A percentile compares a stretch with the other conserved stretches of the same genome.
These are phyloP conservation scores for Mentha longifolia DNA, from an alignment of 257 asterid species.

Conservation along the genomic window DNA sequence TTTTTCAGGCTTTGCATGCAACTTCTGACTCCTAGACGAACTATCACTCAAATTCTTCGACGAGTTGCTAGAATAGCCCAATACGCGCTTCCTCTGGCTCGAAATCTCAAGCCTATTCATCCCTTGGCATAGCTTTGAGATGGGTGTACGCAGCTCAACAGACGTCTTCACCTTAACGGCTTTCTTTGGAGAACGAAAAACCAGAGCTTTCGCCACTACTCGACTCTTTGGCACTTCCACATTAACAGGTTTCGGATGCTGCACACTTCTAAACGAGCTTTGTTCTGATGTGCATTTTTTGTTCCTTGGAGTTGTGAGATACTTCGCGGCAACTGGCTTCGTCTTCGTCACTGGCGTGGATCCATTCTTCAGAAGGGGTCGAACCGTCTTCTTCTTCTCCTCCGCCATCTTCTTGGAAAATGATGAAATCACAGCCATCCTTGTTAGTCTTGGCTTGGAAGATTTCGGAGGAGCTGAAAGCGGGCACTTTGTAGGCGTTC, in stretches of 20 bases:
- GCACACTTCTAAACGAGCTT: conserved; percentile 71
- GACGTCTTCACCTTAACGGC: conserved; percentile 56
- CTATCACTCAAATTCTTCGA: conserved; percentile 37
- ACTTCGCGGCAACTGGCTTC: conserved; percentile 82
- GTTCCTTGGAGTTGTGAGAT: conserved; percentile 90
- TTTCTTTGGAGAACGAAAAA: conserved; percentile 76
- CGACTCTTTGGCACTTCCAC: conserved; percentile 49
- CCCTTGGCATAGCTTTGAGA: conserved; percentile 64
- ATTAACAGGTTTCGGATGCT: conserved; percentile 53
- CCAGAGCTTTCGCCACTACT: conserved; percentile 65
- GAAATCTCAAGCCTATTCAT: conserved; percentile 75
- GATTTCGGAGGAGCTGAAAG: conserved; percentile 87
- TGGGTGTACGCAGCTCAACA: conserved; percentile 57
- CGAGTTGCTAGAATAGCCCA: conserved; percentile 45
- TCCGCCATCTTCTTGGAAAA: conserved; percentile 54
- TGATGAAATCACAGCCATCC: conserved; percentile 59
- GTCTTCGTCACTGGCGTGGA: conserved; percentile 68
- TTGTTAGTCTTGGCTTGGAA: conserved; percentile 64
- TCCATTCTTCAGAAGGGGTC: conserved; percentile 43
- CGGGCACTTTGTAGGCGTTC: conserved; percentile 74
- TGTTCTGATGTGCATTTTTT: conserved; percentile 48
- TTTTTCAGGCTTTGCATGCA: conserved; percentile 37
- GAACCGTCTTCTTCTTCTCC: conserved; percentile 44
- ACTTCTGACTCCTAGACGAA: conserved; percentile 45
- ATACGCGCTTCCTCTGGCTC: conserved; percentile 55